Evolutionary conservation across 345 rosid genomes (phyloP).

Genomic region (Dipteronia sinensis): DNA sequence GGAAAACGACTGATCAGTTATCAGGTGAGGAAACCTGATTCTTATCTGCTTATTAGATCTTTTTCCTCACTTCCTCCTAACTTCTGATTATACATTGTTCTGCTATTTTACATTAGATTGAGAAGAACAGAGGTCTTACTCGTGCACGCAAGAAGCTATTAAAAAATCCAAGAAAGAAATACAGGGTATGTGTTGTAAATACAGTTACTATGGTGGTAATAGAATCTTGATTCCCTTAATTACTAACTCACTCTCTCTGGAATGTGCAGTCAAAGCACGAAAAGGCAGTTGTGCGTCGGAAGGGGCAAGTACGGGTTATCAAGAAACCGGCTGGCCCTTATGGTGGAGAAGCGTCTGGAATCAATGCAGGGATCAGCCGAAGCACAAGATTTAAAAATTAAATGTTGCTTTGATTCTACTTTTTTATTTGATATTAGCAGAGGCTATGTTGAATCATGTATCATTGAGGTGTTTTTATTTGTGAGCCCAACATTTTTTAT

Average conservation of each 20-base stretch:
- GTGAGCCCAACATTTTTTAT: background rate
- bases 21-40: constrained; percentile 44
- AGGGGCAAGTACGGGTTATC: constrained; percentile 65
- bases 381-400: constrained; percentile 60
- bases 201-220: background rate
- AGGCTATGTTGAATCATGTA: too few species aligned
- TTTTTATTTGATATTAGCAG: background rate
- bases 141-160: constrained; percentile 55
- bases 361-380: constrained; percentile 63
- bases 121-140: constrained; percentile 70
- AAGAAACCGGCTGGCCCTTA: constrained; percentile 55
- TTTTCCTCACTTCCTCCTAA: background rate
- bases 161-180: constrained; percentile 88
- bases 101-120: constrained; percentile 46
- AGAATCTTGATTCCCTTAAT: background rate
- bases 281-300: constrained; percentile 39
- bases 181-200: constrained; percentile 47
- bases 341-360: constrained; percentile 72
- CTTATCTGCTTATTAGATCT: background rate
- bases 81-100: background rate
- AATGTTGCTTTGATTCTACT: background rate
- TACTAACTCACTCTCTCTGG: background rate
- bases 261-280: constrained; percentile 50
- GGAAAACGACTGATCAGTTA: constrained; percentile 62
- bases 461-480: too few species aligned